Conservation (phyloP, 2,329 filamentous ascomycete genomes). For the Sarocladiaceae sp. region DNA sequence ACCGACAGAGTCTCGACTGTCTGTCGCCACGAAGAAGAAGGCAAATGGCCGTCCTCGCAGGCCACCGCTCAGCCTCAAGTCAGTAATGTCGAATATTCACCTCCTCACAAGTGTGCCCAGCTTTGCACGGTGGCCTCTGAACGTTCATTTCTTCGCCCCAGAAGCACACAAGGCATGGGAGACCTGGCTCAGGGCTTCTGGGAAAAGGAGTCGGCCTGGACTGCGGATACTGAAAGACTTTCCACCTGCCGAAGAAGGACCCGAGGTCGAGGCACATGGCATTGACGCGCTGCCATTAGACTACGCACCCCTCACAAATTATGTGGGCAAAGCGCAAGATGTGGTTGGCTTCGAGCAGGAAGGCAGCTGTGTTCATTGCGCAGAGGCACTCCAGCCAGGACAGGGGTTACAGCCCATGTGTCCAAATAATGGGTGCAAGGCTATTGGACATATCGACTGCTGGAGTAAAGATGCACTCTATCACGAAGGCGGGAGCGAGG, state of each 20-base stretch:
- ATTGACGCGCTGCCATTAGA: conserved; percentile 50
- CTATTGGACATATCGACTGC: conserved; percentile 53
- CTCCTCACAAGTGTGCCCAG: conserved; percentile 71
- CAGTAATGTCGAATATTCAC: conserved; percentile 73
- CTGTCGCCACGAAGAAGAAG: conserved; percentile 44
- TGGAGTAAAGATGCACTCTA: conserved; percentile 48
- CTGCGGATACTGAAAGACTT: conserved; percentile 55
- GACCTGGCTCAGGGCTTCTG: conserved; percentile 44
- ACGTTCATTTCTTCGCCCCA: conserved; percentile 67
- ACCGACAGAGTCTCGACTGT: conserved; percentile 53
- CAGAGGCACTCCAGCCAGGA: conserved; percentile 35
- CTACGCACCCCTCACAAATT: conserved; percentile 45
- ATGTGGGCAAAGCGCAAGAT: conserved; percentile 48
- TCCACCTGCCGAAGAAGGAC: conserved; percentile 14
- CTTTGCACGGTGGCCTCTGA: conserved; percentile 78
- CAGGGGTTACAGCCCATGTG: conserved; percentile 53
- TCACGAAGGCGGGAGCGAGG: conserved; percentile 26
- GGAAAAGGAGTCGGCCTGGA: conserved; percentile 38
- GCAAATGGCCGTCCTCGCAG: conserved; percentile 48
- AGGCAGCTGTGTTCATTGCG: conserved; percentile 49
- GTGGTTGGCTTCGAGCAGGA: conserved; percentile 51
- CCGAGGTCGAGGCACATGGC: conserved; percentile 29
- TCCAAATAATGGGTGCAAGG: conserved; percentile 45
- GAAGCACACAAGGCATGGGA: conserved; percentile 68
- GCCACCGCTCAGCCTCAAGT: conserved; percentile 54